A percentile compares a stretch with the other conserved stretches of the same genome.
Conservation (phyloP, 176 grass and related monocot genomes). For the Sorghum bicolor region DNA sequence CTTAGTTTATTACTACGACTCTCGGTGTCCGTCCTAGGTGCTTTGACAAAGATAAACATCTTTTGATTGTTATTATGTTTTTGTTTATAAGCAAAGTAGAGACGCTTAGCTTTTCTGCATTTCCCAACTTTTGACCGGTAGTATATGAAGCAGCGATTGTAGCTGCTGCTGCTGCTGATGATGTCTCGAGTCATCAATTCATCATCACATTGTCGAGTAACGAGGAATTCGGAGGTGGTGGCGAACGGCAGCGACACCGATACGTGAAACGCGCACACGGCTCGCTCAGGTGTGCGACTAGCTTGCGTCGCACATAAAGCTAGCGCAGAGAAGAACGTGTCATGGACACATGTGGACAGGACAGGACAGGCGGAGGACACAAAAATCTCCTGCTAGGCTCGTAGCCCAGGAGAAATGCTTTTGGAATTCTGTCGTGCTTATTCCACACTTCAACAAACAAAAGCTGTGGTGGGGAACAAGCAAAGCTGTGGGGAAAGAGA, state of each 20-base stretch:
- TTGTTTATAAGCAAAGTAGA: no score
- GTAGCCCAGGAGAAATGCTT: background rate
- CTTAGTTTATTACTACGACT: background rate
- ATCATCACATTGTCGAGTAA: background rate
- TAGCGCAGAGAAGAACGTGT: background rate
- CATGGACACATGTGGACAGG: background rate
- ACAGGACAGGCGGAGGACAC: background rate
- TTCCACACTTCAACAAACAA: background rate
- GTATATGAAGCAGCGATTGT: background rate
- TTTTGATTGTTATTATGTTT: background rate
- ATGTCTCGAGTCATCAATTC: background rate
- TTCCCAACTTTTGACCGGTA: background rate
- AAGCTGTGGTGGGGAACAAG: background rate
- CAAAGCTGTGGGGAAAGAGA: background rate
- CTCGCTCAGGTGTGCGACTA: background rate
- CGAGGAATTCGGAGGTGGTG: background rate
- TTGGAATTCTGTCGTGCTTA: background rate
- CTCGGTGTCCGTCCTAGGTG: background rate
- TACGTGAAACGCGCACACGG: conserved; percentile 11
- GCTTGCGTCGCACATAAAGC: background rate
- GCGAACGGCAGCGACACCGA: background rate
- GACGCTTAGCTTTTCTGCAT: background rate
- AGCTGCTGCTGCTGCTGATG: background rate
- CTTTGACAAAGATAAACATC: conserved; percentile 8
- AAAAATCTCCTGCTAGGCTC: background rate